phyloP scores from a whole-genome alignment of 352 stramenopile species.

The Pythium oligandrum region DNA sequence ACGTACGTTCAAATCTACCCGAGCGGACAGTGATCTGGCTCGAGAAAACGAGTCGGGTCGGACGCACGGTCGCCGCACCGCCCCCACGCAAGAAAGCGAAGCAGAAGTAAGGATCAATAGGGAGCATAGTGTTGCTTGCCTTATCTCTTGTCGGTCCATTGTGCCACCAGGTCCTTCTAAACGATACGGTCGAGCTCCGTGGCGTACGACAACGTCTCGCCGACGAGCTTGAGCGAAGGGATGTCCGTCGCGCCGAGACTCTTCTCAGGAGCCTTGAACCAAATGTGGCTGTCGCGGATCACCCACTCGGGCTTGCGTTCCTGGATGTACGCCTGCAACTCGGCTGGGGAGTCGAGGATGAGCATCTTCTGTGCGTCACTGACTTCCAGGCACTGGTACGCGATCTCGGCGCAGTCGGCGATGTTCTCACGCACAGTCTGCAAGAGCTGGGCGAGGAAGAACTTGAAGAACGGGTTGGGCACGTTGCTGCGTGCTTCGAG shows the following conservation, averaged over 20 bases:
- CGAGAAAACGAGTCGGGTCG: slow-evolving; percentile 54
- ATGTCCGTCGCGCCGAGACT: slow-evolving; percentile 87
- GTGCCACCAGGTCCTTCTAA: slow-evolving; percentile 24
- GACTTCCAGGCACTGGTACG: slow-evolving; percentile 88
- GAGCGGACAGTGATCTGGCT: slow-evolving; percentile 54
- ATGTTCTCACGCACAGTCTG: slow-evolving; percentile 95
- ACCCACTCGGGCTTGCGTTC: slow-evolving; percentile 90
- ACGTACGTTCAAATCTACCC: slow-evolving; percentile 47
- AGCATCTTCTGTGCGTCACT: slow-evolving; percentile 90
- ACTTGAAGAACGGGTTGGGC: slow-evolving; percentile 90
- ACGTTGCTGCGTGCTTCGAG: slow-evolving; percentile 85
- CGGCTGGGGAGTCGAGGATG: slow-evolving; percentile 83
- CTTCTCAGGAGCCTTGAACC: slow-evolving; percentile 89
- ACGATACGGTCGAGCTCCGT: slow-evolving; percentile 94
- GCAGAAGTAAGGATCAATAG: slow-evolving; percentile 7
- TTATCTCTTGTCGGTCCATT: slow-evolving; percentile 3
- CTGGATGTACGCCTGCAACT: slow-evolving; percentile 86
- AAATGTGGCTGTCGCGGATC: slow-evolving; percentile 77
- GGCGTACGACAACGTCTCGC: slow-evolving; percentile 94
- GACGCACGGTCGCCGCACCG: not conserved
- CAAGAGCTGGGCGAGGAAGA: slow-evolving; percentile 92
- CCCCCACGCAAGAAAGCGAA: slow-evolving; percentile 19
- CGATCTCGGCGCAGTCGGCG: slow-evolving; percentile 94
- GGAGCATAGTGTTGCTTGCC: slow-evolving; percentile 5
- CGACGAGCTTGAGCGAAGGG: slow-evolving; percentile 91